Evolutionary conservation across 1,284 basidiomycete genomes (phyloP).

Genomic region (Marasmius tenuissimus): DNA sequence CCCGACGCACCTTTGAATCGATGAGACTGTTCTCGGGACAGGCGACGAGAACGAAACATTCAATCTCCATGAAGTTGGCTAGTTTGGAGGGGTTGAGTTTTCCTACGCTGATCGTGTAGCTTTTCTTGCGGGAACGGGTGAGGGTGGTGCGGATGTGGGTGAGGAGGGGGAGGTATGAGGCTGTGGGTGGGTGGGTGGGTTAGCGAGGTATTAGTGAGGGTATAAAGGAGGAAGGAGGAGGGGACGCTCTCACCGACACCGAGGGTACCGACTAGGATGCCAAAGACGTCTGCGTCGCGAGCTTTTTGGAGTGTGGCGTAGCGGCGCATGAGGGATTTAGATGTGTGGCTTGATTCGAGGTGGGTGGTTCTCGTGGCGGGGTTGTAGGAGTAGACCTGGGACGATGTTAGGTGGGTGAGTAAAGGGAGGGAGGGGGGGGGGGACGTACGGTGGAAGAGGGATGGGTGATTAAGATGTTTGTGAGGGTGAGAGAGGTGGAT

Average conservation of each 20-base stretch:
- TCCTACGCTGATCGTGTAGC: constrained; percentile 94
- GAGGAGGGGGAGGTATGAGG: constrained; percentile 83
- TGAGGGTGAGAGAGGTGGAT: constrained; percentile 80
- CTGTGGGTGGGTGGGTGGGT: constrained; percentile 33
- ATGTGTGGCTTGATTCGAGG: constrained; percentile 68
- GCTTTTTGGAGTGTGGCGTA: constrained; percentile 90
- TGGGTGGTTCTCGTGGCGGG: constrained; percentile 49
- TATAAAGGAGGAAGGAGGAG: neutral
- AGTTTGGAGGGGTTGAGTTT: constrained; percentile 95
- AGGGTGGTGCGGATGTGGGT: constrained; percentile 73
- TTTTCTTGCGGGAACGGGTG: constrained; percentile 73
- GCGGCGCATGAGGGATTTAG: constrained; percentile 88
- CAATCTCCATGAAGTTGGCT: constrained; percentile 95
- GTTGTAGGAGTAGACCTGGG: constrained; percentile 77
- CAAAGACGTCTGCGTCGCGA: constrained; percentile 91
- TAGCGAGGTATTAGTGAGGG: neutral
- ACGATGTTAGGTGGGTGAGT: neutral
- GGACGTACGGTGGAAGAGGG: constrained; percentile 32
- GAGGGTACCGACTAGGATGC: constrained; percentile 93
- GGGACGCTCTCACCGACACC: constrained; percentile 70
- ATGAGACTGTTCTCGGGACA: constrained; percentile 93
- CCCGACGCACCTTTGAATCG: constrained; percentile 66
- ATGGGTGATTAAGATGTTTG: constrained; percentile 87
- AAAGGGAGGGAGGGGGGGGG: neutral
- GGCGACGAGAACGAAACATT: constrained; percentile 93